A percentile compares a stretch with the other conserved stretches of the same genome.
Evolutionary conservation across 1,139 yeast species (phyloP).

Genomic region (Geotrichum aggregatum): DNA sequence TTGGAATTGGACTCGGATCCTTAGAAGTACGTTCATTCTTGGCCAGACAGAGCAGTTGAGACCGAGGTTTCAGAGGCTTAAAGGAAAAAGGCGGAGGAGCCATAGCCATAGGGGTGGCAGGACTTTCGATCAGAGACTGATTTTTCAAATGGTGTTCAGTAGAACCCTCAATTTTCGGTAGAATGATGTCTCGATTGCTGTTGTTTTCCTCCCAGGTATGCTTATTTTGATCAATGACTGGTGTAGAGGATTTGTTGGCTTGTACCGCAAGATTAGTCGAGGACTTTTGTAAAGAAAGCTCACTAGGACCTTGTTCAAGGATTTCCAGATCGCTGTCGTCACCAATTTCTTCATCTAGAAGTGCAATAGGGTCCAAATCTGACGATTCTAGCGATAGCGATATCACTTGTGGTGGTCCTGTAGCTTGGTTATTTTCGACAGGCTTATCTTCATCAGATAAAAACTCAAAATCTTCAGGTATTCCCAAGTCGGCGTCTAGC

Average conservation of each 20-base stretch:
- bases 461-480: background rate
- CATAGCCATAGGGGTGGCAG: background rate
- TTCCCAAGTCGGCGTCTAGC: background rate
- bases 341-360: constrained; percentile 1
- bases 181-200: too few species aligned
- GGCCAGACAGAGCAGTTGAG: background rate
- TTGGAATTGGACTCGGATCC: too few species aligned
- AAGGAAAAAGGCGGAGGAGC: background rate
- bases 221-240: too few species aligned
- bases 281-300: too few species aligned
- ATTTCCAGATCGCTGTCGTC: background rate
- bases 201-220: too few species aligned
- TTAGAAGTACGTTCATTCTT: background rate
- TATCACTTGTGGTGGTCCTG: background rate
- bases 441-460: background rate
- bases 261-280: too few species aligned
- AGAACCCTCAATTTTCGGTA: too few species aligned
- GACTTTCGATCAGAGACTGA: background rate
- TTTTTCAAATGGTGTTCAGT: too few species aligned
- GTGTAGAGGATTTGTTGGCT: too few species aligned
- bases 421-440: background rate
- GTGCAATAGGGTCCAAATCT: background rate
- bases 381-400: background rate
- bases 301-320: background rate
- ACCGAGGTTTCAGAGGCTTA: background rate